Conservation (phyloP, 352 stramenopile species). For the Pythium angustatum region DNA sequence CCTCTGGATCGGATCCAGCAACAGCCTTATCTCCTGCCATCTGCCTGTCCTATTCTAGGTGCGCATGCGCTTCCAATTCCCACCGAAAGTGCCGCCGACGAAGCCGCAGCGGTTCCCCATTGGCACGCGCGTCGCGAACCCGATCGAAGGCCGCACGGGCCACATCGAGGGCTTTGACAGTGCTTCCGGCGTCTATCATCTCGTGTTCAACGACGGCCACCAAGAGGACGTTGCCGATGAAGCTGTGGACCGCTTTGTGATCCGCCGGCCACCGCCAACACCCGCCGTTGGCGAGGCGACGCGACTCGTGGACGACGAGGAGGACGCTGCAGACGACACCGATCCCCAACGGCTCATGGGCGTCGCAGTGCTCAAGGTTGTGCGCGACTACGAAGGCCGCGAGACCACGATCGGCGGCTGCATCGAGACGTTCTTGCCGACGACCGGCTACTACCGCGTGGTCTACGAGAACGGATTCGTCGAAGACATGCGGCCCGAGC, state of each 20-base stretch:
- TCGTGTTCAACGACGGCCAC: conserved; percentile 58
- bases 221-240: conserved; percentile 36
- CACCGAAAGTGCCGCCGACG: background rate
- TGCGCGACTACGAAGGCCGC: conserved; percentile 51
- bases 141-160: conserved; percentile 61
- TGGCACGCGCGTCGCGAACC: conserved; percentile 57
- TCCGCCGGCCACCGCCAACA: conserved; percentile 25
- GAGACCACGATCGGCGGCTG: conserved; percentile 38
- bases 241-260: conserved; percentile 42
- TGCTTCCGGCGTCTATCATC: conserved; percentile 43
- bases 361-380: conserved; percentile 39
- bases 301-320: background rate
- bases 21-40: too few relatives aligned
- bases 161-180: conserved; percentile 46
- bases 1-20: too few relatives aligned
- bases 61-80: conserved; percentile 16
- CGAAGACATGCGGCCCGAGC: conserved; percentile 45
- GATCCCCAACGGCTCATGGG: conserved; percentile 53
- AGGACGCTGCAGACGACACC: background rate
- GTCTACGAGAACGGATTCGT: conserved; percentile 46
- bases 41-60: background rate
- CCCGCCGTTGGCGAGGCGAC: background rate
- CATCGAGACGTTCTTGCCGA: conserved; percentile 49
- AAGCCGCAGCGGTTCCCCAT: conserved; percentile 41
- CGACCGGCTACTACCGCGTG: conserved; percentile 47